These are phyloP conservation scores for Sporobolomyces pararoseus DNA, from an alignment of 768 basidiomycete species.

Conservation along the genomic window DNA sequence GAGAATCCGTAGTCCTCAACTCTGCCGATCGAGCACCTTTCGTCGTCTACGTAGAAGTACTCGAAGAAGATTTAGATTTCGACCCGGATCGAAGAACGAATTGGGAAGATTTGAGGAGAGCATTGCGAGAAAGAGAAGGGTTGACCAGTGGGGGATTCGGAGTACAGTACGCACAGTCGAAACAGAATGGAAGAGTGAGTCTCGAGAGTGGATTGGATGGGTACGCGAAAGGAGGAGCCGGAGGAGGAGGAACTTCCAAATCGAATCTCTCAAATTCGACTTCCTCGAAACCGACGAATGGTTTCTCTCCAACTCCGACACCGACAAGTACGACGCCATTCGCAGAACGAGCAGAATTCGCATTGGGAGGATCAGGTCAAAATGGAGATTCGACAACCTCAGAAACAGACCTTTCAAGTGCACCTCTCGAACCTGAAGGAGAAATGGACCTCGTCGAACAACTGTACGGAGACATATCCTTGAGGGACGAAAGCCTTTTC, in stretches of 20 bases:
- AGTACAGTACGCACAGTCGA: conserved; percentile 42
- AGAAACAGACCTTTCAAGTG: conserved; percentile 35
- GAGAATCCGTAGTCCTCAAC: conserved; percentile 95
- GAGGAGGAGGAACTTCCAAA: background rate
- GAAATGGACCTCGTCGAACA: conserved; percentile 98
- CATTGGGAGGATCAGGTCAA: conserved; percentile 33
- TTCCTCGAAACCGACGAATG: background rate
- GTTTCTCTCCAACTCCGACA: background rate
- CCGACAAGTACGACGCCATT: conserved; percentile 22
- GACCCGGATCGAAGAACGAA: conserved; percentile 78
- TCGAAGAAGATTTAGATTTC: conserved; percentile 86
- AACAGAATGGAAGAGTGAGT: conserved; percentile 7
- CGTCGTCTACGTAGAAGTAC: conserved; percentile 82
- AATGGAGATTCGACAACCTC: conserved; percentile 27
- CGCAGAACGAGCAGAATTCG: conserved; percentile 34
- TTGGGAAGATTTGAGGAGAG: conserved; percentile 68
- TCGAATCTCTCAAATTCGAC: background rate
- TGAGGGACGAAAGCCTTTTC: conserved; percentile 58
- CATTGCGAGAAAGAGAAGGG: conserved; percentile 51
- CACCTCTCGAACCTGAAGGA: conserved; percentile 58
- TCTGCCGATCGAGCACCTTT: conserved; percentile 95
- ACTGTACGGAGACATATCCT: conserved; percentile 73
- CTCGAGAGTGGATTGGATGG: conserved; percentile 26
- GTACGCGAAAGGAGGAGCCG: background rate
- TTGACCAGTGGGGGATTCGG: background rate